A percentile compares a stretch with the other conserved stretches of the same genome.
Evolutionary conservation across 345 rosid species (phyloP).

Genomic region (Populus ilicifolia): DNA sequence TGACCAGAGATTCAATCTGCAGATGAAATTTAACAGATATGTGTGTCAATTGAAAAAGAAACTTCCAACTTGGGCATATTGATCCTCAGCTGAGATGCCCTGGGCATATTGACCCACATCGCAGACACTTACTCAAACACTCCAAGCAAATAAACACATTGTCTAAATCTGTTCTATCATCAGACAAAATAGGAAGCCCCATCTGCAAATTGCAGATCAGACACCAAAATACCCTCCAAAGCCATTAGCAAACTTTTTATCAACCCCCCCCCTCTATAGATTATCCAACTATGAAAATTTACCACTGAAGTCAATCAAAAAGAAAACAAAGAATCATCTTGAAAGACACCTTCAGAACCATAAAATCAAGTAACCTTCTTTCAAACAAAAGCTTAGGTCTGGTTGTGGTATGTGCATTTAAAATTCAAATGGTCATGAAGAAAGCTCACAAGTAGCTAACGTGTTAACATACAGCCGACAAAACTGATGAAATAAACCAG

Average conservation of each 20-base stretch:
- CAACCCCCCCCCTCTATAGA: background rate
- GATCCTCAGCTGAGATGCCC: background rate
- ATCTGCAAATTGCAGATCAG: background rate
- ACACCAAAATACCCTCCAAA: background rate
- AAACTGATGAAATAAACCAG: background rate
- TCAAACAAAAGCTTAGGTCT: background rate
- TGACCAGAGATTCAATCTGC: constrained; percentile 71
- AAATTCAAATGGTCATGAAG: background rate
- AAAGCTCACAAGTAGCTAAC: background rate
- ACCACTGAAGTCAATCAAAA: background rate
- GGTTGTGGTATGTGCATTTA: background rate
- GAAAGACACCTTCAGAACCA: background rate
- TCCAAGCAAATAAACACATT: background rate
- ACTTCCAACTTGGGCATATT: background rate
- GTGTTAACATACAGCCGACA: background rate
- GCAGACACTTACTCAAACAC: background rate
- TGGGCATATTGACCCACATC: background rate
- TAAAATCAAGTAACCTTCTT: background rate
- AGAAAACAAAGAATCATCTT: background rate
- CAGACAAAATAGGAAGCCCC: background rate
- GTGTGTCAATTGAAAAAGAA: background rate
- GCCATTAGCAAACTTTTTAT: background rate
- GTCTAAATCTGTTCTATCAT: background rate
- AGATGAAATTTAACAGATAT: constrained; percentile 8
- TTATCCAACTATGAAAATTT: background rate